phyloP scores from a whole-genome alignment of 805 yeast genomes.

The Monosporozyma siamensis region DNA sequence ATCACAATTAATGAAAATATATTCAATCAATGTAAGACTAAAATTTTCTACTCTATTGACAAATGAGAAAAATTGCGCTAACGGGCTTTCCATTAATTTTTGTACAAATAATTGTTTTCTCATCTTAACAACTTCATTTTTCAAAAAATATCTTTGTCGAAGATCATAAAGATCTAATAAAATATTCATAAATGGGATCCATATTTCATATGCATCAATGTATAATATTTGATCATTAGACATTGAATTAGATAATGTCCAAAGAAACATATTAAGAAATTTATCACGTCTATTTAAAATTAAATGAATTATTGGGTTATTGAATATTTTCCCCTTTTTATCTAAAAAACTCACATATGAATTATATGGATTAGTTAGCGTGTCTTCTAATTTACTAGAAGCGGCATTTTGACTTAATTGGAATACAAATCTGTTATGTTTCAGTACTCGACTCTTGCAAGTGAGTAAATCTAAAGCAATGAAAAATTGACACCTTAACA shows the following conservation, averaged over 20 bases:
- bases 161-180: slow-evolving; percentile 17
- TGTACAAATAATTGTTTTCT: slow-evolving; percentile 8
- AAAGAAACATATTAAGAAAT: slow-evolving; percentile 20
- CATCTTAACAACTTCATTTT: slow-evolving; percentile 10
- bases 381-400: background rate
- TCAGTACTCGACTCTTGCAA: slow-evolving; percentile 1
- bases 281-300: slow-evolving; percentile 17
- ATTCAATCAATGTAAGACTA: slow-evolving; percentile 11
- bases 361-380: slow-evolving; percentile 11
- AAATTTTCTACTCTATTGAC: background rate
- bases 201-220: slow-evolving; percentile 16
- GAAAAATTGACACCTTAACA: slow-evolving; percentile 27
- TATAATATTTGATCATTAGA: slow-evolving; percentile 9
- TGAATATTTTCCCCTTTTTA: slow-evolving; percentile 12
- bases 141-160: slow-evolving; percentile 20
- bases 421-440: background rate
- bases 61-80: slow-evolving; percentile 6
- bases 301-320: slow-evolving; percentile 14
- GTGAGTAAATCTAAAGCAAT: slow-evolving; percentile 15
- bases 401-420: background rate
- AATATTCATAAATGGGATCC: slow-evolving; percentile 20
- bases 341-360: slow-evolving; percentile 21
- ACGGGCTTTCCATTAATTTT: slow-evolving; percentile 15
- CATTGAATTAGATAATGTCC: slow-evolving; percentile 21
- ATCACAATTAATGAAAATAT: slow-evolving; percentile 14